Conservation (phyloP, 1,284 basidiomycete species). For the Irpex rosettiformis region DNA sequence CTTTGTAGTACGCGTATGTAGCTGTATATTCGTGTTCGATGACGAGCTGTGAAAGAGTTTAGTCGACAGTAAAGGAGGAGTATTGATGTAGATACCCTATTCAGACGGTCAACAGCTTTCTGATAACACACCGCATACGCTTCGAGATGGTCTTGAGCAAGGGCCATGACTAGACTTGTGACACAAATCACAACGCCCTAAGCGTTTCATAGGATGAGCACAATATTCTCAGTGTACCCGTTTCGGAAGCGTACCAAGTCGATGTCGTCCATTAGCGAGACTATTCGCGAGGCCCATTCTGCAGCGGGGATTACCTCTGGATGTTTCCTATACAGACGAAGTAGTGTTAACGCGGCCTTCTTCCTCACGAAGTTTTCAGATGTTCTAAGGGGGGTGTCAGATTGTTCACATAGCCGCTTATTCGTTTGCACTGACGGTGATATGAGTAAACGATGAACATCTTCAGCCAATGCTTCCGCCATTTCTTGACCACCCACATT, state of each 20-base stretch:
- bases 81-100: conserved; percentile 56
- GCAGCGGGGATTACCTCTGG: conserved; percentile 89
- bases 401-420: neutral
- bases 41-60: conserved; percentile 58
- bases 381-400: conserved; percentile 54
- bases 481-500: conserved; percentile 98
- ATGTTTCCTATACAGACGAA: conserved; percentile 94
- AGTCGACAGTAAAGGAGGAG: neutral
- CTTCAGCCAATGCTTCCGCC: conserved; percentile 92
- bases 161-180: conserved; percentile 89
- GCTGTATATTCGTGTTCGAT: conserved; percentile 87
- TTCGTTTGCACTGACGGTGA: conserved; percentile 72
- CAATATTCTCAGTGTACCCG: neutral
- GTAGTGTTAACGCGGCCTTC: conserved; percentile 93
- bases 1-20: conserved; percentile 95
- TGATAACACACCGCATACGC: conserved; percentile 91
- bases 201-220: neutral
- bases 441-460: conserved; percentile 93
- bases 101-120: conserved; percentile 88
- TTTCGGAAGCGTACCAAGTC: conserved; percentile 64
- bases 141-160: conserved; percentile 92
- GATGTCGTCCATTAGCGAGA: conserved; percentile 92
- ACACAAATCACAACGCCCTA: conserved; percentile 95
- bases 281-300: conserved; percentile 95
- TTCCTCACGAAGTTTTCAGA: conserved; percentile 97